Evolutionary conservation across 192 early-diverging fungal species (phyloP).

Genomic region (Kappamyces sp.): DNA sequence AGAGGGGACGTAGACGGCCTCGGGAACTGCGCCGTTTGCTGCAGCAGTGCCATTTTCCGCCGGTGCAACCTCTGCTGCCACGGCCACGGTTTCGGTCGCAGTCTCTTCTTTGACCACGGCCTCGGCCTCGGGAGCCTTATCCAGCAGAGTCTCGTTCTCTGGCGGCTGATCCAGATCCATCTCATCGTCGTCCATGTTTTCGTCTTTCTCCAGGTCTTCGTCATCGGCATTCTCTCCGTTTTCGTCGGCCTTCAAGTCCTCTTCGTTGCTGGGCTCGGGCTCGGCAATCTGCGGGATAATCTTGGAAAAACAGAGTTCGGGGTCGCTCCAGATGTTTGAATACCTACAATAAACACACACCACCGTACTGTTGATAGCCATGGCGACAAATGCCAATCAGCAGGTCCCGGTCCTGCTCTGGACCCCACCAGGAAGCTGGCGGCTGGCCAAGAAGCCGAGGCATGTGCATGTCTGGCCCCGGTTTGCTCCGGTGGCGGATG

Average conservation of each 20-base stretch:
- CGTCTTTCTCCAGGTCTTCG: slow-evolving; percentile 1
- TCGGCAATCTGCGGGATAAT: slow-evolving; percentile 23
- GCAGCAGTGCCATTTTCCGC: slow-evolving; percentile 1
- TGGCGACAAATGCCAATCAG: slow-evolving; percentile 71
- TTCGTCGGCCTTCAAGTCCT: neutral
- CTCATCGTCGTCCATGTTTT: slow-evolving; percentile 25
- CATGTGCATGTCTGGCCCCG: slow-evolving; percentile 56
- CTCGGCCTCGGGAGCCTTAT: neutral
- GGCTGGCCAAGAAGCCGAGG: slow-evolving; percentile 60
- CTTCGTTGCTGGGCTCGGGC: neutral
- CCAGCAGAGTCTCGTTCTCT: slow-evolving; percentile 14
- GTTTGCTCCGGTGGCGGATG: slow-evolving; percentile 65
- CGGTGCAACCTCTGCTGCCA: neutral
- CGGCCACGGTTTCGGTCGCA: slow-evolving; percentile 8
- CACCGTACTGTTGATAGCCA: slow-evolving; percentile 61
- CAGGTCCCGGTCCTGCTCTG: slow-evolving; percentile 71
- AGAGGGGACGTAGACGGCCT: slow-evolving; percentile 32
- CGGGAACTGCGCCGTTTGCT: slow-evolving; percentile 5
- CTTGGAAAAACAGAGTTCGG: slow-evolving; percentile 32
- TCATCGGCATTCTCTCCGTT: slow-evolving; percentile 11
- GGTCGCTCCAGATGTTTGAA: slow-evolving; percentile 44
- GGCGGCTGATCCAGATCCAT: slow-evolving; percentile 19
- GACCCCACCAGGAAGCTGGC: slow-evolving; percentile 61
- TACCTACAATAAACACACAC: slow-evolving; percentile 16
- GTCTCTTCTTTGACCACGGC: slow-evolving; percentile 19